These are phyloP conservation scores for Rhododendron molle DNA, from an alignment of 148 eudicot genomes.

Conservation along the genomic window DNA sequence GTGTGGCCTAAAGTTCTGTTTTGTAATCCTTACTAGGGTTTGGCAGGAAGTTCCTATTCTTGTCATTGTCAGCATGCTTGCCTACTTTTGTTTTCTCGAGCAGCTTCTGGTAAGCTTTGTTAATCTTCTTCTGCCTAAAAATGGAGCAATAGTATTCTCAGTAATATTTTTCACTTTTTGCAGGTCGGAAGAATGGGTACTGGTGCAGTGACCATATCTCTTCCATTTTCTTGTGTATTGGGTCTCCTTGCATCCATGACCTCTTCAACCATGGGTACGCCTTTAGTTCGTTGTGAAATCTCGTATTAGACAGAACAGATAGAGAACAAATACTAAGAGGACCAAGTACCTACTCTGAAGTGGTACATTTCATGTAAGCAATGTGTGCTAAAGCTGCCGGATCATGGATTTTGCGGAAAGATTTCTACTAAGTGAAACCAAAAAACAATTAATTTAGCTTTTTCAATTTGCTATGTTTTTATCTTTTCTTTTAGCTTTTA, in stretches of 20 bases:
- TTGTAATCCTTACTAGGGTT: slow-evolving; percentile 39
- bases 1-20: slow-evolving; percentile 6
- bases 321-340: background rate
- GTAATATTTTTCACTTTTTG: slow-evolving; percentile 5
- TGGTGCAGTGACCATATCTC: slow-evolving; percentile 76
- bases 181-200: slow-evolving; percentile 79
- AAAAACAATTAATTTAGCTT: background rate
- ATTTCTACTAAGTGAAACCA: background rate
- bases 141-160: background rate
- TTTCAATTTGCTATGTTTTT: background rate
- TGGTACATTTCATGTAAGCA: background rate
- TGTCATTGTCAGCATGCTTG: slow-evolving; percentile 81
- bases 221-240: slow-evolving; percentile 84
- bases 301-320: background rate
- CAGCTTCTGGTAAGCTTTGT: slow-evolving; percentile 50
- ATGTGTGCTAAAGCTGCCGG: background rate
- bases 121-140: background rate
- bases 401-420: background rate
- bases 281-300: background rate
- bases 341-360: background rate
- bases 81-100: slow-evolving; percentile 69
- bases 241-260: slow-evolving; percentile 86
- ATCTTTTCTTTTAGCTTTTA: background rate
- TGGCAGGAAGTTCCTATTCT: slow-evolving; percentile 95
- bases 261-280: slow-evolving; percentile 84